These are phyloP conservation scores for Apiospora kogelbergensis DNA, from an alignment of 2,329 filamentous ascomycete species.

Conservation along the genomic window DNA sequence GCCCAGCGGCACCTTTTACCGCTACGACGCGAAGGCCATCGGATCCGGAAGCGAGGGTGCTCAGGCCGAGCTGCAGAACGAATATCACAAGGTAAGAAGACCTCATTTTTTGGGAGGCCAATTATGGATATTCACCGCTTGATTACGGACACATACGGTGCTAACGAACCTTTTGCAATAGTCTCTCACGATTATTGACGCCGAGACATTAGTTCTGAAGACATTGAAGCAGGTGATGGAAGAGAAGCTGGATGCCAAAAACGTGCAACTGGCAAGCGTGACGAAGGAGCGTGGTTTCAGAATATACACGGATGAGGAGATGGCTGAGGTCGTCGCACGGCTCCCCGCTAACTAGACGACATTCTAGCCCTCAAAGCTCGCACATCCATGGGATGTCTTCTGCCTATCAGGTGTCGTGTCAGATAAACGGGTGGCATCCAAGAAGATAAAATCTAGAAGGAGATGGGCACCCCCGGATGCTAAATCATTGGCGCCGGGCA, in stretches of 20 bases:
- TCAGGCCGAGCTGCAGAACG: constrained; percentile 96
- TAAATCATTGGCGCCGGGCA: background rate
- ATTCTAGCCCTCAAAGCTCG: background rate
- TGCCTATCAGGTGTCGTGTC: background rate
- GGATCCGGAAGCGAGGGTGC: constrained; percentile 96
- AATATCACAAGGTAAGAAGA: constrained; percentile 83
- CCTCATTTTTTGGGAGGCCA: background rate
- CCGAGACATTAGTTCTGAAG: constrained; percentile 93
- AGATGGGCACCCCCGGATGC: background rate
- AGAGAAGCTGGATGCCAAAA: constrained; percentile 98
- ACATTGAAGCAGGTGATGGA: constrained; percentile 99
- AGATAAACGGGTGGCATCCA: background rate
- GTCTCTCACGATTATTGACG: constrained; percentile 88
- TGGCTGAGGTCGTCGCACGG: constrained; percentile 87
- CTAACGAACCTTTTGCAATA: constrained; percentile 29
- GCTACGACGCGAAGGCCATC: constrained; percentile 98
- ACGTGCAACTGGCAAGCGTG: constrained; percentile 95
- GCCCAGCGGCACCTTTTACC: constrained; percentile 96
- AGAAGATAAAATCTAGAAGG: constrained; percentile 4
- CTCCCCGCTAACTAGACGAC: constrained; percentile 63
- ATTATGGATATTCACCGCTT: background rate
- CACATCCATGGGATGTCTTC: background rate
- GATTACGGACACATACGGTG: background rate
- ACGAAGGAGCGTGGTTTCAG: constrained; percentile 97
- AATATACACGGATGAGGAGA: constrained; percentile 98